A percentile compares a stretch with the other conserved stretches of the same genome.
These are phyloP conservation scores for Aspergillus fumigatus DNA, from an alignment of 2,329 filamentous ascomycete genomes.

Conservation along the genomic window DNA sequence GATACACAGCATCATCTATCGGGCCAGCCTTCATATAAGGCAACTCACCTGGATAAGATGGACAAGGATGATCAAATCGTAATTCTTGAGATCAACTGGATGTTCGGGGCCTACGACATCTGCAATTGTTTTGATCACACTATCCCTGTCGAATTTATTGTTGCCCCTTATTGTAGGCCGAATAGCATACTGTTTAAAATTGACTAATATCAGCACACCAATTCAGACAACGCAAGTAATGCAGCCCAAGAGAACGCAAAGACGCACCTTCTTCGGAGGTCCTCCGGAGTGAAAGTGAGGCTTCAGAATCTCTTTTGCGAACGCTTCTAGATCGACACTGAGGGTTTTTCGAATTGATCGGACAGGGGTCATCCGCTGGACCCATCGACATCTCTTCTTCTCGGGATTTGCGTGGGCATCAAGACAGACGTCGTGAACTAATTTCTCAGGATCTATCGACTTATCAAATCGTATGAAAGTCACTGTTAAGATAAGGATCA, in stretches of 20 bases:
- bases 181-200: slow-evolving; percentile 54
- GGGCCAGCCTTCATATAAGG: background rate
- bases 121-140: slow-evolving; percentile 58
- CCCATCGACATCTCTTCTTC: slow-evolving; percentile 53
- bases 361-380: slow-evolving; percentile 59
- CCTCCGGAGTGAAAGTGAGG: slow-evolving; percentile 55
- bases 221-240: too few relatives aligned
- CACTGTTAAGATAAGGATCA: slow-evolving; percentile 37
- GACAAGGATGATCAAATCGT: slow-evolving; percentile 58
- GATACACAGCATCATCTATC: slow-evolving; percentile 6
- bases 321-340: slow-evolving; percentile 52
- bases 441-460: slow-evolving; percentile 56
- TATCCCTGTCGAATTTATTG: slow-evolving; percentile 52
- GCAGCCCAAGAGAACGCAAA: background rate
- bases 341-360: slow-evolving; percentile 55
- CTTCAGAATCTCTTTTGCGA: slow-evolving; percentile 54
- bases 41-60: slow-evolving; percentile 56
- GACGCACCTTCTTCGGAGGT: slow-evolving; percentile 49
- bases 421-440: slow-evolving; percentile 56
- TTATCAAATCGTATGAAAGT: slow-evolving; percentile 55
- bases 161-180: slow-evolving; percentile 59
- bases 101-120: slow-evolving; percentile 54
- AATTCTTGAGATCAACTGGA: slow-evolving; percentile 56
- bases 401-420: slow-evolving; percentile 50
- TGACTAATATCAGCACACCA: background rate